Conservation (phyloP, 2,329 filamentous ascomycete species). For the Fusarium sp. region DNA sequence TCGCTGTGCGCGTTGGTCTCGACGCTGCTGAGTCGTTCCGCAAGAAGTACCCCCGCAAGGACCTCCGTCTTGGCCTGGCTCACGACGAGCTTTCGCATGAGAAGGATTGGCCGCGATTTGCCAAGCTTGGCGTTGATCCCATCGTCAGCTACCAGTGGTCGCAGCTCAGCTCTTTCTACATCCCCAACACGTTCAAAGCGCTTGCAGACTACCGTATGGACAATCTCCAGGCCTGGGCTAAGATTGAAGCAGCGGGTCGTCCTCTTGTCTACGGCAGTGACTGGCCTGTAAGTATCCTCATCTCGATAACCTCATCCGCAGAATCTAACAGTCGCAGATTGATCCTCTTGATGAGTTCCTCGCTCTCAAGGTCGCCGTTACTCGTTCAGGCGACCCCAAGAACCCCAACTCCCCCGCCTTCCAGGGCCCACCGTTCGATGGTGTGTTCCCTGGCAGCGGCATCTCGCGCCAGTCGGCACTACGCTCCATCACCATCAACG, state of each 20-base stretch:
- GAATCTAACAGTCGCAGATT: slow-evolving; percentile 34
- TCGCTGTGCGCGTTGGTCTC: slow-evolving; percentile 45
- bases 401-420: slow-evolving; percentile 47
- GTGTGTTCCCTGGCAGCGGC: slow-evolving; percentile 39
- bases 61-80: slow-evolving; percentile 45
- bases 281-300: slow-evolving; percentile 43
- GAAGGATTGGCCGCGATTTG: slow-evolving; percentile 46
- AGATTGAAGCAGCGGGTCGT: slow-evolving; percentile 36
- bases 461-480: slow-evolving; percentile 43
- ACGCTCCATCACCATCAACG: slow-evolving; percentile 44
- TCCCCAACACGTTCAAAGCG: slow-evolving; percentile 43
- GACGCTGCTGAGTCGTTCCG: slow-evolving; percentile 43
- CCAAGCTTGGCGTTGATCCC: slow-evolving; percentile 44
- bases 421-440: slow-evolving; percentile 38
- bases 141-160: slow-evolving; percentile 49
- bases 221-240: slow-evolving; percentile 49
- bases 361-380: slow-evolving; percentile 47
- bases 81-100: slow-evolving; percentile 45
- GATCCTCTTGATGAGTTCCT: slow-evolving; percentile 49
- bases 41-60: slow-evolving; percentile 35
- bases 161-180: slow-evolving; percentile 47
- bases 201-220: slow-evolving; percentile 39
- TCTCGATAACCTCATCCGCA: not conserved
- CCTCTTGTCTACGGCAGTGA: slow-evolving; percentile 46
- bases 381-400: slow-evolving; percentile 45